These are phyloP conservation scores for Trichoderma sp. DNA, from an alignment of 2,329 filamentous ascomycete genomes.

Conservation along the genomic window DNA sequence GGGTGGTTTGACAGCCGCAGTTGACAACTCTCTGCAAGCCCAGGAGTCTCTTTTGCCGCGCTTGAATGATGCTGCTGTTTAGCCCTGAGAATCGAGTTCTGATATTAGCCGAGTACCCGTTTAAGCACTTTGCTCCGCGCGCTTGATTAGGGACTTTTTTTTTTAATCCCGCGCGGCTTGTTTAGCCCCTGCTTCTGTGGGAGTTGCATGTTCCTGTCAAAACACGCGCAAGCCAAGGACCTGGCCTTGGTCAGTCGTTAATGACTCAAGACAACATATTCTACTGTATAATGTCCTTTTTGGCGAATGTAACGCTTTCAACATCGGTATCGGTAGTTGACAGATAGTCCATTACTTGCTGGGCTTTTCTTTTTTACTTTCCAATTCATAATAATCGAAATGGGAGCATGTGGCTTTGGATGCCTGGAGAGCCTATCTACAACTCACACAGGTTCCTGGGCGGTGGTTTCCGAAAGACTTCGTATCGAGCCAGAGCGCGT, in stretches of 20 bases:
- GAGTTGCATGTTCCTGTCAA: neutral
- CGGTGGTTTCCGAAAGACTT: neutral
- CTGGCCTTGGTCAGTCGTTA: neutral
- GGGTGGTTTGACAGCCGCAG: neutral
- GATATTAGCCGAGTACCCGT: neutral
- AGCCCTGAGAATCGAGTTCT: neutral
- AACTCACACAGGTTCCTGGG: neutral
- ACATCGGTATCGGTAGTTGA: neutral
- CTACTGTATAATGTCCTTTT: neutral
- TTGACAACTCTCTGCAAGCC: neutral
- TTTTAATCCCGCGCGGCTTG: neutral
- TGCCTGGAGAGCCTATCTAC: neutral
- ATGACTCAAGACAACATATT: neutral
- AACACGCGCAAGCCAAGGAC: neutral
- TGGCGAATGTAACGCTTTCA: neutral
- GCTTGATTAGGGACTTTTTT: slow-evolving; percentile 1
- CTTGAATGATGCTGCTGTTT: neutral
- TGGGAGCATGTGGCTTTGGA: neutral
- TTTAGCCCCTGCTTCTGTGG: neutral
- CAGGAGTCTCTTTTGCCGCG: neutral
- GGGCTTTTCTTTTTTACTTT: neutral
- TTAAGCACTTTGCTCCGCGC: neutral
- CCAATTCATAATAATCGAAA: neutral
- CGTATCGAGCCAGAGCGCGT: neutral
- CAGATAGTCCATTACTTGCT: neutral